Evolutionary conservation across 208 protist species (phyloP).

Genomic region (Porcisia deanei): DNA sequence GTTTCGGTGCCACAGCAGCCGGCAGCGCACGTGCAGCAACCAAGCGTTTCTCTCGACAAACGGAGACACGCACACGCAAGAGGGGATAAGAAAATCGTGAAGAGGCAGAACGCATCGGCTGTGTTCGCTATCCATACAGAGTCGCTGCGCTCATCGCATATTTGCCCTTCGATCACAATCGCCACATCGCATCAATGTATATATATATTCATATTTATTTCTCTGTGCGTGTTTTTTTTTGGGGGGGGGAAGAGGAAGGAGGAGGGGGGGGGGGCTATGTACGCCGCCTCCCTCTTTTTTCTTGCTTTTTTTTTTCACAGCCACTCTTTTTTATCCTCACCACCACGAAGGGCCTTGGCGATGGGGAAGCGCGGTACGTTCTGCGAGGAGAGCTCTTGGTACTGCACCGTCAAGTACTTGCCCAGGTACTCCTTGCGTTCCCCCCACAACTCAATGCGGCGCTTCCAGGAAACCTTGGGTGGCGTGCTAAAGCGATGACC

Average conservation of each 20-base stretch:
- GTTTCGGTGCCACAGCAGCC: no score
- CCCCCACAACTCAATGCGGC: conserved; percentile 63
- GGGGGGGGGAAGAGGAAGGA: background rate
- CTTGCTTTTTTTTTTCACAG: conserved; percentile 38
- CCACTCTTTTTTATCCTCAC: conserved; percentile 64
- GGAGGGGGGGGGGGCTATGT: background rate
- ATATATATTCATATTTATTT: background rate
- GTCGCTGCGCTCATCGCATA: no score
- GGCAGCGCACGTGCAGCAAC: no score
- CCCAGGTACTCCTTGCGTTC: conserved; percentile 60
- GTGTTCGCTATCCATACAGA: no score
- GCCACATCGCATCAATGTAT: no score
- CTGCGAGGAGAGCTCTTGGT: conserved; percentile 83
- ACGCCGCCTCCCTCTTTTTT: background rate
- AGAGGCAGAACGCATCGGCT: no score
- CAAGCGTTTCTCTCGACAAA: no score
- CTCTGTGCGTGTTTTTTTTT: no score
- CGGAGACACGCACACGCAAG: no score
- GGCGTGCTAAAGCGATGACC: conserved; percentile 78
- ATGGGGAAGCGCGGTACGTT: conserved; percentile 91
- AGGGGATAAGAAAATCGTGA: no score
- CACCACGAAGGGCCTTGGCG: conserved; percentile 76
- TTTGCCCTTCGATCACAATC: no score
- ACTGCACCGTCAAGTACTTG: conserved; percentile 87
- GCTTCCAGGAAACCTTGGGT: conserved; percentile 64